Percentiles rank a stretch among this genome's conserved stretches.
Evolutionary conservation across 805 yeast species (phyloP).

Genomic region (Candida nemodendra): DNA sequence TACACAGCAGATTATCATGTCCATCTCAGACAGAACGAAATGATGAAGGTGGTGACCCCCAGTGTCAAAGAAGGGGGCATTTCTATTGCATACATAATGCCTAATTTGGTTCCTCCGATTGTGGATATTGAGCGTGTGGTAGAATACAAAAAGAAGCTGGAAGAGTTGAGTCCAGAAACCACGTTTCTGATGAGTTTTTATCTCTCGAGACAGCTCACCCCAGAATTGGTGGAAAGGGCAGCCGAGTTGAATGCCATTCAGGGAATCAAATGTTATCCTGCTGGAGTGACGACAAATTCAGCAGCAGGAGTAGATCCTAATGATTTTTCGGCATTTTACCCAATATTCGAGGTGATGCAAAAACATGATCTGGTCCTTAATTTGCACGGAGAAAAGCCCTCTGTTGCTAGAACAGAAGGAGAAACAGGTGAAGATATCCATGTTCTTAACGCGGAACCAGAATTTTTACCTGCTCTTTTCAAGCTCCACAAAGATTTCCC

Average conservation of each 20-base stretch:
- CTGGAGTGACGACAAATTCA: slow-evolving; percentile 99
- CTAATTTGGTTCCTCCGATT: slow-evolving; percentile 90
- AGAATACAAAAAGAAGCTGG: slow-evolving; percentile 63
- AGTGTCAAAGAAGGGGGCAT: slow-evolving; percentile 88
- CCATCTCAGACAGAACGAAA: slow-evolving; percentile 88
- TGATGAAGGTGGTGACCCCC: slow-evolving; percentile 92
- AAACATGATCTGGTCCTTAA: slow-evolving; percentile 74
- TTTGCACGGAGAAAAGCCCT: slow-evolving; percentile 94
- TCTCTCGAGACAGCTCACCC: slow-evolving; percentile 74
- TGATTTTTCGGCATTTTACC: slow-evolving; percentile 85
- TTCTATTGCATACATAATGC: slow-evolving; percentile 93
- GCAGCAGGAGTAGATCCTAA: slow-evolving; percentile 89
- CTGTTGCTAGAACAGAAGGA: slow-evolving; percentile 31
- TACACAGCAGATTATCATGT: slow-evolving; percentile 91
- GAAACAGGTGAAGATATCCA: slow-evolving; percentile 66
- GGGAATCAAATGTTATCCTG: slow-evolving; percentile 97
- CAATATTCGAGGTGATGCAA: slow-evolving; percentile 87
- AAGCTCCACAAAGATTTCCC: slow-evolving; percentile 85
- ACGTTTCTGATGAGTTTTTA: slow-evolving; percentile 92
- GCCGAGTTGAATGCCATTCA: slow-evolving; percentile 64
- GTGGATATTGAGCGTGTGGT: slow-evolving; percentile 71
- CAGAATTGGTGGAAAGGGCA: slow-evolving; percentile 80
- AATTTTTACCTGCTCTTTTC: slow-evolving; percentile 82
- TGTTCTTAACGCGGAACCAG: slow-evolving; percentile 91
- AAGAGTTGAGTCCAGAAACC: slow-evolving; percentile 71